A percentile compares a stretch with the other conserved stretches of the same genome.
phyloP scores from a whole-genome alignment of 495 filamentous ascomycete genomes.

The Neurospora sp. region DNA sequence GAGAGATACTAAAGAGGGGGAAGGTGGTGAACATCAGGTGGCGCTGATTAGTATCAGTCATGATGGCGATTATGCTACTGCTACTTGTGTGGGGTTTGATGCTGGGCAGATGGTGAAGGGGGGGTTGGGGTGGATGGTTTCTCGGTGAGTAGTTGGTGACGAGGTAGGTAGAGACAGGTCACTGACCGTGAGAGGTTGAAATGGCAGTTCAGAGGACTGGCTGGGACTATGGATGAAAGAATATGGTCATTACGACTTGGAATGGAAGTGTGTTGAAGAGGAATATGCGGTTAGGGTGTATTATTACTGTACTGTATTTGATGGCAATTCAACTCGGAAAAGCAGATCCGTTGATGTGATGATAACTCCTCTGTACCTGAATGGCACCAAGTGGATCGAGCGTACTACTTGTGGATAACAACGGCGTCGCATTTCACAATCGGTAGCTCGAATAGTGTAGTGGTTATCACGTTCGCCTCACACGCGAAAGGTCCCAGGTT shows the following conservation, averaged over 20 bases:
- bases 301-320: neutral
- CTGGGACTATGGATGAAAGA: too few relatives aligned
- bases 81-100: constrained; percentile 20
- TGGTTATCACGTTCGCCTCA: neutral
- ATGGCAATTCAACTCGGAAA: neutral
- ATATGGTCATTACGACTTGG: too few relatives aligned
- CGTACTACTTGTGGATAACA: neutral
- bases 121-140: neutral
- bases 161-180: neutral
- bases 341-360: too few relatives aligned
- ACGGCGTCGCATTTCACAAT: neutral
- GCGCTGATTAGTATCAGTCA: constrained; percentile 29
- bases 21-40: too few relatives aligned
- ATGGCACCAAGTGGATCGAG: neutral
- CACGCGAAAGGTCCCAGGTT: neutral
- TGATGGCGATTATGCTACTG: constrained; percentile 26
- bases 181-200: neutral
- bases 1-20: too few relatives aligned
- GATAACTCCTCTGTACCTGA: neutral
- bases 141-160: neutral
- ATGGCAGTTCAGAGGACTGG: too few relatives aligned
- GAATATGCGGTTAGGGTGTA: neutral
- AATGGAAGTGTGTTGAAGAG: neutral
- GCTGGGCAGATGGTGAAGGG: neutral
- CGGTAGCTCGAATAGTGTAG: neutral